Percentiles rank a stretch among this genome's conserved stretches.
These are phyloP conservation scores for Anisodus acutangulus DNA, from an alignment of 257 asterid species.

Conservation along the genomic window DNA sequence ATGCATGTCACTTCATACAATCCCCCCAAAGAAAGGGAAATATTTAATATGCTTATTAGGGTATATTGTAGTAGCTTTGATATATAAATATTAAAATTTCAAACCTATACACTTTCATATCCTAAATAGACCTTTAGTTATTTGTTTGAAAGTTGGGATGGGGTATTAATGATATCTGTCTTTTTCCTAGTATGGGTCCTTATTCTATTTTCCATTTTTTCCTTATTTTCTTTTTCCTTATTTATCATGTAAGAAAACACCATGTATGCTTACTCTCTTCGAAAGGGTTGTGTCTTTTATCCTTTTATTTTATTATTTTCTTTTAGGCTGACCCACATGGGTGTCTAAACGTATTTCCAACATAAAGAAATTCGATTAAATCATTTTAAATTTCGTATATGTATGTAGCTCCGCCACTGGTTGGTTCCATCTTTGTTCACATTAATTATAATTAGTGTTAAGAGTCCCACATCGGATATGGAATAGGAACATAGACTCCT, in stretches of 20 bases:
- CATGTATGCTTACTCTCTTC: constrained; percentile 14
- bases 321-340: no score
- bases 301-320: no score
- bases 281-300: no score
- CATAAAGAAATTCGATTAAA: no score
- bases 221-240: not conserved
- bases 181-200: not conserved
- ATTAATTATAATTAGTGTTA: no score
- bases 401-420: no score
- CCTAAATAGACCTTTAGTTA: not conserved
- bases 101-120: not conserved
- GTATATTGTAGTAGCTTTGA: not conserved
- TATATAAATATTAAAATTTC: not conserved
- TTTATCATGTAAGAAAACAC: not conserved
- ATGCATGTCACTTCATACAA: not conserved
- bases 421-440: no score
- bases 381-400: no score
- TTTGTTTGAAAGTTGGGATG: not conserved
- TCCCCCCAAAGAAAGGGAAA: not conserved
- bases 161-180: not conserved
- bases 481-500: no score
- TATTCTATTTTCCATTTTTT: not conserved
- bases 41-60: not conserved
- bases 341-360: no score
- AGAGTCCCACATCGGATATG: no score